Conservation (phyloP, 768 basidiomycete genomes). For the Suillus weaverae region DNA sequence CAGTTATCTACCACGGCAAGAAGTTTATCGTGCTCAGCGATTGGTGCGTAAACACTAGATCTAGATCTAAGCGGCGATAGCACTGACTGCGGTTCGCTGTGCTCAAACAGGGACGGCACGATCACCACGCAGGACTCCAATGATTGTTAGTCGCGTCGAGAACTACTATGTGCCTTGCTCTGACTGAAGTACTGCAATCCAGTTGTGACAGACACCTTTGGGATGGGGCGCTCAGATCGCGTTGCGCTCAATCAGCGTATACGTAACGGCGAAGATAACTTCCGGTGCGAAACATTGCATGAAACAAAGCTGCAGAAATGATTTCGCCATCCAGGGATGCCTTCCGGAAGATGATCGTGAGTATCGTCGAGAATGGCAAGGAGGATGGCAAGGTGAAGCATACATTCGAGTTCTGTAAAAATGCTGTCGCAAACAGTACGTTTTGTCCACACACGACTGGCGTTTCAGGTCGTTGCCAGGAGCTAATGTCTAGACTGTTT, state of each 20-base stretch:
- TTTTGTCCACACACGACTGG: conserved; percentile 15
- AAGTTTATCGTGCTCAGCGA: conserved; percentile 87
- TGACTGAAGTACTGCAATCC: conserved; percentile 3
- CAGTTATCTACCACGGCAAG: conserved; percentile 80
- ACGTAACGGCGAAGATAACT: conserved; percentile 64
- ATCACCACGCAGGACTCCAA: conserved; percentile 93
- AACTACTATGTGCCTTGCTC: not conserved
- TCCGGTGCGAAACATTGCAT: conserved; percentile 48
- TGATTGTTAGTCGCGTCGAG: conserved; percentile 63
- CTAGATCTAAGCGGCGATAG: not conserved
- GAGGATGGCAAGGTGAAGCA: conserved; percentile 30
- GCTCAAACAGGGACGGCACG: conserved; percentile 74
- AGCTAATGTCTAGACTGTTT: conserved; percentile 11
- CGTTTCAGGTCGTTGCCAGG: conserved; percentile 10
- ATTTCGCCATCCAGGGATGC: conserved; percentile 60
- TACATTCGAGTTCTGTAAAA: conserved; percentile 84
- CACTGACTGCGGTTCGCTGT: not conserved
- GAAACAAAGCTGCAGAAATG: conserved; percentile 23
- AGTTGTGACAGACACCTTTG: conserved; percentile 91
- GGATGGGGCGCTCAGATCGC: conserved; percentile 76
- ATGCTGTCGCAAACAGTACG: conserved; percentile 70
- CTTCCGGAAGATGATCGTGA: conserved; percentile 84
- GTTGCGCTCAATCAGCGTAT: conserved; percentile 73
- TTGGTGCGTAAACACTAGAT: conserved; percentile 58
- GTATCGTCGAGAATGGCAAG: conserved; percentile 63